phyloP scores from a whole-genome alignment of 805 yeast species.

The Jamesozyma hellenica region DNA sequence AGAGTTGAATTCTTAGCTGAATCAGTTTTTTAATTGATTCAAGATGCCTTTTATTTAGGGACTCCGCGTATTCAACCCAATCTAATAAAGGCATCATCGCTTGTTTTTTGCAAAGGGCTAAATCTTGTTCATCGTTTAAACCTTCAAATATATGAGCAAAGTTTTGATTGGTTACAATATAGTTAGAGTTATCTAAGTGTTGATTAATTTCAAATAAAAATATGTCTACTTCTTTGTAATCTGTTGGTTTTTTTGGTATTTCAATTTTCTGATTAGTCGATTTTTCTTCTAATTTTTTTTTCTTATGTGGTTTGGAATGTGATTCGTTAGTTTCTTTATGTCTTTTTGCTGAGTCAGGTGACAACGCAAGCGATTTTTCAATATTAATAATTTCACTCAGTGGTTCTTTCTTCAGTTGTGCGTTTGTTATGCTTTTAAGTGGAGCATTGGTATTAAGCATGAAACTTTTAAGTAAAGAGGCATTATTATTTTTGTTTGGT shows the following conservation, averaged over 20 bases:
- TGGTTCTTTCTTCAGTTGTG: neutral
- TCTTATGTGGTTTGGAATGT: neutral
- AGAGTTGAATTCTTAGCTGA: slow-evolving; percentile 32
- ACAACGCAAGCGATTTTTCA: neutral
- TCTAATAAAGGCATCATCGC: slow-evolving; percentile 20
- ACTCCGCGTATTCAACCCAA: slow-evolving; percentile 34
- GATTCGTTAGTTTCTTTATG: neutral
- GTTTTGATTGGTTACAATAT: neutral
- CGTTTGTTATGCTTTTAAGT: neutral
- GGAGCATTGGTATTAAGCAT: slow-evolving; percentile 1
- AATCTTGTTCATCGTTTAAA: slow-evolving; percentile 13
- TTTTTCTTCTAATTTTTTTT: neutral
- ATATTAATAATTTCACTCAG: neutral
- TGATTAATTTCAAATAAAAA: slow-evolving; percentile 1
- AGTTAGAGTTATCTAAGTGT: neutral
- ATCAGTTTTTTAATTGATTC: slow-evolving; percentile 29
- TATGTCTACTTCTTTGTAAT: neutral
- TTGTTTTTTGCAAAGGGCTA: slow-evolving; percentile 20
- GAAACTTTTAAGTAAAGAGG: neutral
- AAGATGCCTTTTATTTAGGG: slow-evolving; percentile 28
- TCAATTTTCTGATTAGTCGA: neutral
- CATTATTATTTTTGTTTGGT: neutral
- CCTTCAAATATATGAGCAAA: slow-evolving; percentile 3
- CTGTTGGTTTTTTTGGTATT: neutral
- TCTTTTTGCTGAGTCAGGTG: neutral